phyloP scores from a whole-genome alignment of 2,329 filamentous ascomycete species.

The Paecilomyces sp. region DNA sequence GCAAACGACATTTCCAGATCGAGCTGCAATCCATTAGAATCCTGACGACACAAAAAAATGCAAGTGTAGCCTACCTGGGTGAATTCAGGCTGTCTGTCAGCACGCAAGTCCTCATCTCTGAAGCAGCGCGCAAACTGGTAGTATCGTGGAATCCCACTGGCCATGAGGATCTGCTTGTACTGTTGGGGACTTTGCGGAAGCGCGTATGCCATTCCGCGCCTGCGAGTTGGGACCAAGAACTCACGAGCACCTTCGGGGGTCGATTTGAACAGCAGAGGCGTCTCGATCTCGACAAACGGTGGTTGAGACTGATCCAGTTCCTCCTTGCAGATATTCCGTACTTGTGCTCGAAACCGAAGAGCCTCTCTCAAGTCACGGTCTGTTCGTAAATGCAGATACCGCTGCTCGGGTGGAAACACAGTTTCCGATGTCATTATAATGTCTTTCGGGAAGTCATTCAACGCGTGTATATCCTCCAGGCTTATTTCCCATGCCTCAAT shows the following conservation, averaged over 20 bases:
- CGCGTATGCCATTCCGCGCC: conserved; percentile 72
- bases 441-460: conserved; percentile 68
- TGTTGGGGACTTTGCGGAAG: conserved; percentile 95
- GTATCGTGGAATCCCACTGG: conserved; percentile 72
- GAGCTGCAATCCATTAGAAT: conserved; percentile 45
- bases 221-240: conserved; percentile 83
- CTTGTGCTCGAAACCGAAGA: conserved; percentile 61
- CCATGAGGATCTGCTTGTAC: conserved; percentile 98
- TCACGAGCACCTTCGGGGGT: conserved; percentile 93
- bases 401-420: conserved; percentile 64
- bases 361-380: conserved; percentile 60
- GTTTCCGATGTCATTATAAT: conserved; percentile 70
- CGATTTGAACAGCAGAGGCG: conserved; percentile 91
- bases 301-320: conserved; percentile 48
- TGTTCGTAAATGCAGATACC: conserved; percentile 80
- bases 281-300: conserved; percentile 73
- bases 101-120: conserved; percentile 85
- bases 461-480: conserved; percentile 54
- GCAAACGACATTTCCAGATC: conserved; percentile 93
- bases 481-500: conserved; percentile 51
- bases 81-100: conserved; percentile 93
- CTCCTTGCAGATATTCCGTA: conserved; percentile 47
- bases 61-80: conserved; percentile 59
- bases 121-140: conserved; percentile 94
- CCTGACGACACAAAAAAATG: neutral